Evolutionary conservation across 345 rosid genomes (phyloP).

Genomic region (Anastatica hierochuntica): DNA sequence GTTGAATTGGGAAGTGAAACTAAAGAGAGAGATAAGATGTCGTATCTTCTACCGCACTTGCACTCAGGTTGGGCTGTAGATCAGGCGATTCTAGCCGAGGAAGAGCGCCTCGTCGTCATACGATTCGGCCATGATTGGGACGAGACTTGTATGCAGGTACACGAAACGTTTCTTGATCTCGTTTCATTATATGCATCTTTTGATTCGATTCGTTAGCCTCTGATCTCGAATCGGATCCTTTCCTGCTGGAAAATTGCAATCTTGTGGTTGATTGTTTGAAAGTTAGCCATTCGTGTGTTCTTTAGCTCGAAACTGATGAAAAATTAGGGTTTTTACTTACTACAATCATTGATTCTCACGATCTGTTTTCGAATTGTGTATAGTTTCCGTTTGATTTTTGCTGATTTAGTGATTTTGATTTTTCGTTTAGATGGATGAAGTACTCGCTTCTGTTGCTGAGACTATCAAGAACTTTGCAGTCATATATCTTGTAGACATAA

Average conservation of each 20-base stretch:
- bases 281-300: background rate
- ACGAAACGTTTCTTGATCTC: background rate
- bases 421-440: conserved; percentile 78
- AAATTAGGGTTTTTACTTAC: background rate
- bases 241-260: background rate
- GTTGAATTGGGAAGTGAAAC: too few species aligned
- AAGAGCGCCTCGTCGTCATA: conserved; percentile 84
- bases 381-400: background rate
- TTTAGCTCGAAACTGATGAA: background rate
- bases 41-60: conserved; percentile 79
- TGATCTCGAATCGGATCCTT: background rate
- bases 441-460: conserved; percentile 78
- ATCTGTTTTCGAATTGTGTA: too few species aligned
- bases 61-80: conserved; percentile 97
- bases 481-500: conserved; percentile 85
- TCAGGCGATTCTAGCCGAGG: conserved; percentile 89
- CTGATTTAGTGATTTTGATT: background rate
- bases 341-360: too few species aligned
- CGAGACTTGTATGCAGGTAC: conserved; percentile 93
- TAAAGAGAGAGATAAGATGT: conserved; percentile 37
- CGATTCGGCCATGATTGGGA: conserved; percentile 97
- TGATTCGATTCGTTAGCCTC: too few species aligned
- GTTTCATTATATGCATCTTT: background rate
- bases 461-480: conserved; percentile 94
- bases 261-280: background rate